These are phyloP conservation scores for Candolleomyces efflorescens DNA, from an alignment of 768 basidiomycete genomes.

Conservation along the genomic window DNA sequence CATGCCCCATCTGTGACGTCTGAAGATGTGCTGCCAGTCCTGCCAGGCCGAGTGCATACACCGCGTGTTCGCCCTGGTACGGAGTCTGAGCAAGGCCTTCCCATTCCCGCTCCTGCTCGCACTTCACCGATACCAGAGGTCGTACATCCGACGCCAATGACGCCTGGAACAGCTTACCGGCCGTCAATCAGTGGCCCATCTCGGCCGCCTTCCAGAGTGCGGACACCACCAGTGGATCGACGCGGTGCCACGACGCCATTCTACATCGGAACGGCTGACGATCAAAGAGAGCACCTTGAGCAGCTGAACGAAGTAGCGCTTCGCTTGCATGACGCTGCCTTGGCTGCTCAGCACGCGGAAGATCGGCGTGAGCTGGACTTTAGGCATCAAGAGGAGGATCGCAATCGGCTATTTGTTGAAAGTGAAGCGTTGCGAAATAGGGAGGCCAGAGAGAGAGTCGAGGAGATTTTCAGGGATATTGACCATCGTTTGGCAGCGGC, in stretches of 20 bases:
- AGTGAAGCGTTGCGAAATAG: conserved; percentile 53
- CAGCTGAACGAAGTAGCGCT: conserved; percentile 54
- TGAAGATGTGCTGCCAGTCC: conserved; percentile 1
- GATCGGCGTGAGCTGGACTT: conserved; percentile 62
- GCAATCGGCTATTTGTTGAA: conserved; percentile 57
- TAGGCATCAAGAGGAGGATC: conserved; percentile 58
- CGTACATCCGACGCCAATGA: background rate
- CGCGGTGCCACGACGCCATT: conserved; percentile 33
- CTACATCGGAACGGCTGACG: conserved; percentile 36
- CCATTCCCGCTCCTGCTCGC: background rate
- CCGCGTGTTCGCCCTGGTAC: background rate
- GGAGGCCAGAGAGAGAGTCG: conserved; percentile 49
- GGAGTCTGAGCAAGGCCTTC: background rate
- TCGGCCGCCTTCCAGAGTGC: background rate
- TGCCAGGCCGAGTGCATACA: conserved; percentile 1
- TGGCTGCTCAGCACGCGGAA: conserved; percentile 55
- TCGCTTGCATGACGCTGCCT: conserved; percentile 43
- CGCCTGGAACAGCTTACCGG: background rate
- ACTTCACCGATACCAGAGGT: background rate
- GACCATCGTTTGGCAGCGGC: conserved; percentile 34
- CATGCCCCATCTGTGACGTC: background rate
- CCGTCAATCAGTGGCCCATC: background rate
- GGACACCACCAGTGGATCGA: conserved; percentile 17
- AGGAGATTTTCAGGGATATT: conserved; percentile 40
- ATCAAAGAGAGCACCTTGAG: conserved; percentile 49